Conservation (phyloP, 225 moss, liverwort and hornwort species). For the Rhytidiadelphus loreus region DNA sequence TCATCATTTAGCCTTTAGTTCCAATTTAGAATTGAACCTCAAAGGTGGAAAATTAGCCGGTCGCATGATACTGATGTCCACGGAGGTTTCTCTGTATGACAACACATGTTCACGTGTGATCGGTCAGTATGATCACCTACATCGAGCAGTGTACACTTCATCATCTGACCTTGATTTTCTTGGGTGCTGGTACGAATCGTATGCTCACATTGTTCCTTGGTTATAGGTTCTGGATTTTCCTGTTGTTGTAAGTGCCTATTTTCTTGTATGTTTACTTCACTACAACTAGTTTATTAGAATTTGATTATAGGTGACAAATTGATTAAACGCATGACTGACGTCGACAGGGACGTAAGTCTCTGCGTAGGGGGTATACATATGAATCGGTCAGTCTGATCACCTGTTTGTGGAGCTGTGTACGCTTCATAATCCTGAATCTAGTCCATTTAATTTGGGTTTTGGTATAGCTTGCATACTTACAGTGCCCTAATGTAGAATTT, state of each 20-base stretch:
- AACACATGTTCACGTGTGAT: background rate
- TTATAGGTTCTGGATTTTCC: background rate
- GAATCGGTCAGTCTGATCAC: conserved; percentile 13
- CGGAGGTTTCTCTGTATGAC: background rate
- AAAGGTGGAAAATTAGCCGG: background rate
- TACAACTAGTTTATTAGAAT: background rate
- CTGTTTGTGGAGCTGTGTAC: background rate
- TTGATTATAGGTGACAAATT: background rate
- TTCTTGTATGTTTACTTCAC: background rate
- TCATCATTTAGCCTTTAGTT: background rate
- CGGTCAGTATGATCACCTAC: conserved; percentile 2
- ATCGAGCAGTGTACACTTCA: background rate
- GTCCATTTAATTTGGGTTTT: background rate
- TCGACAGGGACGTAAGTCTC: background rate
- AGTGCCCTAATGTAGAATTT: background rate
- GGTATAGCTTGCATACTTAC: background rate
- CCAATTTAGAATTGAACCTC: background rate
- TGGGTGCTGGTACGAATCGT: background rate
- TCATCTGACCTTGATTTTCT: background rate
- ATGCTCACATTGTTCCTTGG: background rate
- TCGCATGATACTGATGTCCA: background rate
- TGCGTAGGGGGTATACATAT: background rate
- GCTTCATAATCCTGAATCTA: background rate
- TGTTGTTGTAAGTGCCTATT: background rate
- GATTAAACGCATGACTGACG: background rate